Conservation (phyloP, 78 protist genomes). For the Polysphondylium violaceum region DNA sequence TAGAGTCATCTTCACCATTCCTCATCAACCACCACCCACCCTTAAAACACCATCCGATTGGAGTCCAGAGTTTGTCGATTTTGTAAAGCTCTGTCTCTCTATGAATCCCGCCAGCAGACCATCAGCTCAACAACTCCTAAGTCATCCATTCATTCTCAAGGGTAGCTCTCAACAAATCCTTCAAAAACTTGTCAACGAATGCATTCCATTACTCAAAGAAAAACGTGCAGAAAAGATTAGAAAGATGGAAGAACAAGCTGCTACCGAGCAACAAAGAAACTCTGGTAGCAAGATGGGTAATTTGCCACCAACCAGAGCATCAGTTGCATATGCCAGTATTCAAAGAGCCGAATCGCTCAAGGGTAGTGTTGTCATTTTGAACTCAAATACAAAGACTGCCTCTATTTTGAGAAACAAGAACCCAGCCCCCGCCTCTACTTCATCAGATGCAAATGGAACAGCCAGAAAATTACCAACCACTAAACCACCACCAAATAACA, state of each 20-base stretch:
- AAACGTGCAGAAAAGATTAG: slow-evolving; percentile 46
- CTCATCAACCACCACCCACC: slow-evolving; percentile 79
- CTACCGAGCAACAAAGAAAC: not conserved
- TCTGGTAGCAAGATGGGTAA: slow-evolving; percentile 5
- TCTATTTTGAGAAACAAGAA: slow-evolving; percentile 59
- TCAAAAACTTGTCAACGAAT: slow-evolving; percentile 49
- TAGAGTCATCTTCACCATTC: slow-evolving; percentile 70
- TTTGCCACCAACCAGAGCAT: not conserved
- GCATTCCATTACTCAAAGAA: slow-evolving; percentile 60
- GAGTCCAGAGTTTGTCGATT: slow-evolving; percentile 75
- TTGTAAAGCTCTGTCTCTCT: slow-evolving; percentile 31
- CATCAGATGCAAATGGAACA: not conserved
- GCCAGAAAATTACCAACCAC: slow-evolving; percentile 9
- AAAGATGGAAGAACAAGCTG: slow-evolving; percentile 38
- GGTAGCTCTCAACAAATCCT: slow-evolving; percentile 68
- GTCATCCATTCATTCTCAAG: slow-evolving; percentile 76
- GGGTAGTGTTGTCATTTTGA: slow-evolving; percentile 57
- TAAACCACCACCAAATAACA: not conserved
- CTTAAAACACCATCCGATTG: slow-evolving; percentile 64
- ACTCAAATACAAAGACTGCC: slow-evolving; percentile 53
- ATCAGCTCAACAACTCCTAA: slow-evolving; percentile 53
- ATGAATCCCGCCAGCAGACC: slow-evolving; percentile 58
- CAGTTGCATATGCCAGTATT: not conserved
- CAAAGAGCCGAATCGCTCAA: slow-evolving; percentile 43
- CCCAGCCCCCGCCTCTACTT: not conserved